Base-by-base conservation (phyloP, 2,329 filamentous ascomycete species). In the Cryphonectria carpinicola region DNA sequence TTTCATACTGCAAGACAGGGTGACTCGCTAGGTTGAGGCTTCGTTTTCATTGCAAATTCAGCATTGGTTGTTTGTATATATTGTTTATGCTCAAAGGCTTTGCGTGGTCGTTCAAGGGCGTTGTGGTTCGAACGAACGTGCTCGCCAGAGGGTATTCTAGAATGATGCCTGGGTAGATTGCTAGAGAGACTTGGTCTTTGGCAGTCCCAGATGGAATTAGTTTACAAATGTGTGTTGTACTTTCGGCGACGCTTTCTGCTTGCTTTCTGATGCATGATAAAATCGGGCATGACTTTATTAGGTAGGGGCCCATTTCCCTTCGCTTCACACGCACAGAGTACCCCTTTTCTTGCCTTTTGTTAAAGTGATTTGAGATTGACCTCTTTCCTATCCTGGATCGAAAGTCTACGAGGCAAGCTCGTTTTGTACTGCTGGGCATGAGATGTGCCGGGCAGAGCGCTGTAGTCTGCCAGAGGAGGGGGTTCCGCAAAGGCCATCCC, bases 1-100 rank as follows among this genome's bases (percentile, higher is more conserved):
- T 71, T 70, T 52, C 52, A 71, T 17, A 71, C 70, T 64, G 70
- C 70, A 41, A 52, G 64, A 35, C 64, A 66, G n/a, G 19, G 25
- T 6, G 25, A 56, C 19, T 66, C 49, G 4, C 3, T 6, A 8
- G 6, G 19, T 37, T 56, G 22, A 66, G 10, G 7, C 14, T 32
- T 28, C 5, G 19, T 10, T 8, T 35, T 58, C 28, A 3, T n/a
- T n/a, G 0, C 19, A n/a, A n/a, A 10, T 10, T 10, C 46, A n/a
- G 46, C 22, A 58, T 58, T 58, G 25, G 25, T 58, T 19, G 4
- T 3, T 14, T 32, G 28, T 32, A 35, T 5, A 49, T 52, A 6
- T 32, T 17, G 3, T 56, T 56, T 13, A 32, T 17, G 54, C 32
- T 17, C 46, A n/a, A 17, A 28, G 13, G 54, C 4, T 56, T 28